Evolutionary conservation across 768 basidiomycete genomes (phyloP), one percentile per base, ranked within the genome.

Genomic region (Clathrus columnatus): DNA sequence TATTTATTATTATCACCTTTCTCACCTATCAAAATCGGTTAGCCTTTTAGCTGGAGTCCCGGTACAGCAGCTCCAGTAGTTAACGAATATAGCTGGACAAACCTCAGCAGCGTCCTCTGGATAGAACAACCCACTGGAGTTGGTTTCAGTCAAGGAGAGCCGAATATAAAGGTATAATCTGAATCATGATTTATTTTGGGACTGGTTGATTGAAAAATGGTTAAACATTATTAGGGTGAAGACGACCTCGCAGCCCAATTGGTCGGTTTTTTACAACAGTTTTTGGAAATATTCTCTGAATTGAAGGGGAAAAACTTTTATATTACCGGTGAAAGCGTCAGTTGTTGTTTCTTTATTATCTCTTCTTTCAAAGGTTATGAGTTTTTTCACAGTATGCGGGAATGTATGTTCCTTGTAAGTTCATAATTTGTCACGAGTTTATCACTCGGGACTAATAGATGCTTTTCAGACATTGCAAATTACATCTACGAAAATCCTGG

Each of bases 81-180:
- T 5, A 89, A 87, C 51, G 74, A 83, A 60, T 76, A 75, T 61
- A 85, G 84, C 65, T 89, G 87, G 87, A 88, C 87, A 0, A 89
- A 88, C 62, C 72, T 89, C 7, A 85, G 85, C 1, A 86, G 82
- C 51, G 68, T 87, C 5, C 69, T 88, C 17, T 90, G 77, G 73
- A 78, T 89, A 7, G 87, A 90, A 59, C 87, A 88, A 60, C 87
- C 87, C 2, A 81, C 88, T 27, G 87, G 87, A 4, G 87, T 85
- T 4, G 87, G 87, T 0, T 89, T 82, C 65, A 84, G 84, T 2
- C 83, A 84, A 57, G 87, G 87, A 17, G 71, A 58, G 14, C 85
- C 87, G 0, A 79, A 82, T 56, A 81, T 82, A 32, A 57, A 53
- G 44, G 72, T 72, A 55, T 65, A n/a, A n/a, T n/a, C n/a, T 54